A percentile compares a stretch with the other conserved stretches of the same genome.
Conservation (phyloP, 768 basidiomycete genomes). For the Tricholoma saponaceum region DNA sequence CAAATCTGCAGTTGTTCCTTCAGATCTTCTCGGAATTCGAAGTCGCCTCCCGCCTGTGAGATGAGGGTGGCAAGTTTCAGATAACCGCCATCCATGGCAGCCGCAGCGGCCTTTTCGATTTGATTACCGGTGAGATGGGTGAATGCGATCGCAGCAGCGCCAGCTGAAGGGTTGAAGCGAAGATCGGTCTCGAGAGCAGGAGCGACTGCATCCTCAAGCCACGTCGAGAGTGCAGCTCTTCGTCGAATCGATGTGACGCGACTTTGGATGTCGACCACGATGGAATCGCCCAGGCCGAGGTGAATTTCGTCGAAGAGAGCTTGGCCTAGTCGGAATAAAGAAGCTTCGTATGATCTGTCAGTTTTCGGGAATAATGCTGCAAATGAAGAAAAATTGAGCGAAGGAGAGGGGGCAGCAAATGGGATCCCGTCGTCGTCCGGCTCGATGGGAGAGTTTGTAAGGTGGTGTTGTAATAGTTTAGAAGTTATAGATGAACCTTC, state of each 20-base stretch:
- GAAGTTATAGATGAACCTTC: constrained; percentile 40
- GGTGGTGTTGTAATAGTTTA: constrained; percentile 73
- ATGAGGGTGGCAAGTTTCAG: constrained; percentile 86
- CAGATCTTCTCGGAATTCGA: constrained; percentile 69
- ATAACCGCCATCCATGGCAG: constrained; percentile 71
- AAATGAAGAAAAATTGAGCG: constrained; percentile 78
- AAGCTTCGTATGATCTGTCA: constrained; percentile 71
- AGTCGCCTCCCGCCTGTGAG: constrained; percentile 80
- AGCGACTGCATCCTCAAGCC: constrained; percentile 76
- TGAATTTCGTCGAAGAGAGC: constrained; percentile 87
- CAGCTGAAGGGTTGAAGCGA: constrained; percentile 29
- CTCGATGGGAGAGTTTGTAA: constrained; percentile 67
- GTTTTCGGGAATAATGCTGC: constrained; percentile 63
- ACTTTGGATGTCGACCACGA: constrained; percentile 59
- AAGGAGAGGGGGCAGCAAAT: constrained; percentile 55
- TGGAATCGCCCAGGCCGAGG: constrained; percentile 49
- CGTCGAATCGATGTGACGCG: constrained; percentile 63
- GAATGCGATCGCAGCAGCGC: constrained; percentile 57
- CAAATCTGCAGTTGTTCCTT: constrained; percentile 72
- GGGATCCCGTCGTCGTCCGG: constrained; percentile 69
- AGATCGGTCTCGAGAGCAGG: constrained; percentile 71
- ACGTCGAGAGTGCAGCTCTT: constrained; percentile 75
- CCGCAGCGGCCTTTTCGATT: constrained; percentile 74
- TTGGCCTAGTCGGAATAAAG: constrained; percentile 81
- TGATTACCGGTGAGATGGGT: constrained; percentile 84